Evolutionary conservation across 805 yeast species (phyloP).

Genomic region (Schizosaccharomyces lindneri): DNA sequence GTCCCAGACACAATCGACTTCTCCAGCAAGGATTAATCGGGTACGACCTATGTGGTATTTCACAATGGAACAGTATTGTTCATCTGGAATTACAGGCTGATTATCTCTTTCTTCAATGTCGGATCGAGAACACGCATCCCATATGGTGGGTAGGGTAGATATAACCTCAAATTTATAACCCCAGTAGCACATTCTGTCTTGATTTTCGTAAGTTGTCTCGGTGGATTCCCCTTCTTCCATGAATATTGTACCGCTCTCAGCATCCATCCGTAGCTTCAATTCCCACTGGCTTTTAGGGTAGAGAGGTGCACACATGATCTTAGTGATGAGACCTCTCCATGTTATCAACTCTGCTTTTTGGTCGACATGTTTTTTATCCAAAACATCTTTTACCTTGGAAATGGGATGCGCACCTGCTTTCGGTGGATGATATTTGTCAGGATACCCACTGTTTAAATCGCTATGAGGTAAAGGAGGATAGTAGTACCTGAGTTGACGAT

Average conservation of each 20-base stretch:
- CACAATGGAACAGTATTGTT: conserved; percentile 61
- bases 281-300: conserved; percentile 30
- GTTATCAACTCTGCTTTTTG: conserved; percentile 42
- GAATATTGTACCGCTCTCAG: conserved; percentile 30
- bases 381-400: conserved; percentile 35
- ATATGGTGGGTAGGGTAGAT: conserved; percentile 50
- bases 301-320: conserved; percentile 43
- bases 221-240: conserved; percentile 16
- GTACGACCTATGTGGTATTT: conserved; percentile 60
- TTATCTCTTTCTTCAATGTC: conserved; percentile 42
- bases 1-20: conserved; percentile 78
- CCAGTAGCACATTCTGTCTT: conserved; percentile 14
- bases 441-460: conserved; percentile 17
- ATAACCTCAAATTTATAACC: conserved; percentile 69
- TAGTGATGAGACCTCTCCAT: conserved; percentile 65
- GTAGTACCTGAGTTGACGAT: conserved; percentile 37
- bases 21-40: conserved; percentile 55
- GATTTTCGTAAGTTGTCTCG: conserved; percentile 7
- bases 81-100: conserved; percentile 38
- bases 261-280: conserved; percentile 14
- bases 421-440: conserved; percentile 26
- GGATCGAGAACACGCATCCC: conserved; percentile 41
- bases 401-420: conserved; percentile 34
- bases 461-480: conserved; percentile 17
- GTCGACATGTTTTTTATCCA: conserved; percentile 27